Evolutionary conservation across 2,329 filamentous ascomycete species (phyloP).

Genomic region (Microdochium paspali): DNA sequence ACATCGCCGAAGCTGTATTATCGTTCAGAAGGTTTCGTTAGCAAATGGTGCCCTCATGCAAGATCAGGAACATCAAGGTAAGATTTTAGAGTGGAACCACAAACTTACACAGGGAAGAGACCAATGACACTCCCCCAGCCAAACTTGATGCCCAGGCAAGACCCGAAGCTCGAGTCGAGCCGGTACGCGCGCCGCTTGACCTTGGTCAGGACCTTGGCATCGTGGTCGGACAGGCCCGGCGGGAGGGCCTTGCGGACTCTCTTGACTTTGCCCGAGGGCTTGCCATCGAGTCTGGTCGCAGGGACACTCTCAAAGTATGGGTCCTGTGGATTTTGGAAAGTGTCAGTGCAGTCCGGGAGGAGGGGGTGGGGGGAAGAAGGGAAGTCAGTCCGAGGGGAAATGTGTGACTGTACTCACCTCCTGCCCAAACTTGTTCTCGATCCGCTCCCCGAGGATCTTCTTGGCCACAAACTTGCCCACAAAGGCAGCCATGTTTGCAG

Average conservation of each 20-base stretch:
- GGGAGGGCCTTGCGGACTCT: conserved; percentile 81
- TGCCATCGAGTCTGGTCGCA: conserved; percentile 59
- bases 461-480: conserved; percentile 45
- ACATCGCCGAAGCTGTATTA: conserved; percentile 62
- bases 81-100: background rate
- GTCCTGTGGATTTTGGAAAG: conserved; percentile 47
- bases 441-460: conserved; percentile 46
- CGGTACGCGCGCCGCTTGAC: conserved; percentile 80
- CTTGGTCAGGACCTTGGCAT: conserved; percentile 72
- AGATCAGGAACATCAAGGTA: no score
- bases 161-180: conserved; percentile 79
- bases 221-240: conserved; percentile 71
- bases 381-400: conserved; percentile 10
- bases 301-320: conserved; percentile 81
- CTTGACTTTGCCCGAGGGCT: conserved; percentile 61
- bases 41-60: background rate
- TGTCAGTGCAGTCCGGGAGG: no score
- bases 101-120: conserved; percentile 68
- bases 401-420: conserved; percentile 28
- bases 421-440: conserved; percentile 48
- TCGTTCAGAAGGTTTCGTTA: background rate
- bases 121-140: conserved; percentile 86
- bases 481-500: conserved; percentile 37
- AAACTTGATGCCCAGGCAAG: conserved; percentile 70
- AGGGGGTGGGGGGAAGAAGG: conserved; percentile 22